These are phyloP conservation scores for Pezicula carpinea DNA, from an alignment of 2,329 filamentous ascomycete genomes.

Conservation along the genomic window DNA sequence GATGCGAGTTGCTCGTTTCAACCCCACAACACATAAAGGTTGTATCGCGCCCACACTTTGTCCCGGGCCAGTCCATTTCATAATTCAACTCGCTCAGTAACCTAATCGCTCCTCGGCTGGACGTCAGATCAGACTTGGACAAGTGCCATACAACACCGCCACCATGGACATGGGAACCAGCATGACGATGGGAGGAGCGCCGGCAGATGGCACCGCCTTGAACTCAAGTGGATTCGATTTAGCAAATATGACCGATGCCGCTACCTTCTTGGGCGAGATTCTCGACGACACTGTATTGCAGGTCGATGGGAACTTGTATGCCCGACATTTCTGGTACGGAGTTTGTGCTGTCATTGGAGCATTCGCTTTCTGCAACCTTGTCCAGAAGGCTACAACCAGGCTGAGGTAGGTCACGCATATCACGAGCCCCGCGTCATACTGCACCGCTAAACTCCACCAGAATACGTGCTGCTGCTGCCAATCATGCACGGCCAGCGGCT, in stretches of 20 bases:
- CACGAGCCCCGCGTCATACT: background rate
- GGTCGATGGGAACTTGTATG: slow-evolving; percentile 30
- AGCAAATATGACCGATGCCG: slow-evolving; percentile 31
- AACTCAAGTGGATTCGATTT: slow-evolving; percentile 32
- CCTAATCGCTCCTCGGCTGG: too few species aligned
- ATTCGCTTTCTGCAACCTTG: slow-evolving; percentile 27
- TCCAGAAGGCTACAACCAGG: slow-evolving; percentile 19
- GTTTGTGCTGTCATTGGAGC: slow-evolving; percentile 30
- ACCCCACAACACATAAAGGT: too few species aligned
- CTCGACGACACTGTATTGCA: slow-evolving; percentile 32
- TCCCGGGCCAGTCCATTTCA: too few species aligned
- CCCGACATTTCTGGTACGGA: slow-evolving; percentile 35
- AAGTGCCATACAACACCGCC: background rate
- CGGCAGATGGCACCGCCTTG: slow-evolving; percentile 18
- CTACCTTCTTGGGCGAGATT: slow-evolving; percentile 30
- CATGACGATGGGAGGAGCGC: slow-evolving; percentile 19
- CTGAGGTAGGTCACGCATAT: slow-evolving; percentile 18
- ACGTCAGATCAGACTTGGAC: background rate
- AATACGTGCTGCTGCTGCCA: slow-evolving; percentile 30
- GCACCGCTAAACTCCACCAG: slow-evolving; percentile 13
- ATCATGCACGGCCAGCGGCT: slow-evolving; percentile 24
- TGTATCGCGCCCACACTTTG: too few species aligned
- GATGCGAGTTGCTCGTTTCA: too few species aligned
- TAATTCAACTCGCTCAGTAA: too few species aligned
- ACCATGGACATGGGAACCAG: slow-evolving; percentile 14